A percentile compares a stretch with the other conserved stretches of the same genome.
Evolutionary conservation across 2,329 filamentous ascomycete genomes (phyloP).

Genomic region (Escovopsis weberi): DNA sequence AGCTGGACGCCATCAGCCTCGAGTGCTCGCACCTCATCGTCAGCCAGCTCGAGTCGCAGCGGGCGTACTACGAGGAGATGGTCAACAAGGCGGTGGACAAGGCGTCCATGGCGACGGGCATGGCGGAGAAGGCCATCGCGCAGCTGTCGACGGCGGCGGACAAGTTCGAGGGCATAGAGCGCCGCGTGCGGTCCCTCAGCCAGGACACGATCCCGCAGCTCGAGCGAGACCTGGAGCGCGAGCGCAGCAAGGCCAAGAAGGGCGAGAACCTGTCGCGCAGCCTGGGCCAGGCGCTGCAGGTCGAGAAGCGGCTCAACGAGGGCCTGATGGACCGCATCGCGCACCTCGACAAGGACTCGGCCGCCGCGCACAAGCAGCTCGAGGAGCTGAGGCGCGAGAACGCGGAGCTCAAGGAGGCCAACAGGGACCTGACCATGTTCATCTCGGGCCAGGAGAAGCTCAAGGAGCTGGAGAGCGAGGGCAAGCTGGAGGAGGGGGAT

Average conservation of each 20-base stretch:
- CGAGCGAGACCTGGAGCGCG: constrained; percentile 58
- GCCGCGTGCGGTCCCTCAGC: constrained; percentile 29
- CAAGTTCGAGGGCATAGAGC: constrained; percentile 37
- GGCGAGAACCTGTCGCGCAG: constrained; percentile 62
- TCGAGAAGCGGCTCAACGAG: constrained; percentile 75
- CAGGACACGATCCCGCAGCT: constrained; percentile 48
- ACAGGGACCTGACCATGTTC: constrained; percentile 75
- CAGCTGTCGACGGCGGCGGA: constrained; percentile 34
- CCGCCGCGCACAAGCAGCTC: constrained; percentile 40
- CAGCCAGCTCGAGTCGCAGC: constrained; percentile 82
- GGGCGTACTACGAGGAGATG: constrained; percentile 87
- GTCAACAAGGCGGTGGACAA: constrained; percentile 83
- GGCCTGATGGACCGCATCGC: constrained; percentile 72
- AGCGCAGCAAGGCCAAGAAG: constrained; percentile 53
- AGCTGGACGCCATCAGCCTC: constrained; percentile 64
- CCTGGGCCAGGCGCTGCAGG: constrained; percentile 61
- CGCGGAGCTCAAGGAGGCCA: constrained; percentile 67
- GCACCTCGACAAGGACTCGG: constrained; percentile 51
- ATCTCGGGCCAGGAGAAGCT: constrained; percentile 74
- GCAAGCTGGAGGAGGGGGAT: constrained; percentile 50
- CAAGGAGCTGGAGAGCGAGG: constrained; percentile 50
- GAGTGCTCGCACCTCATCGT: constrained; percentile 93
- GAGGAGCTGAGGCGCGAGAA: constrained; percentile 46
- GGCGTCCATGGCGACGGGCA: constrained; percentile 55
- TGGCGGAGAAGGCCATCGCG: constrained; percentile 46